A percentile compares a stretch with the other conserved stretches of the same genome.
phyloP scores from a whole-genome alignment of 2,329 filamentous ascomycete species.

The Coniochaeta sp. region DNA sequence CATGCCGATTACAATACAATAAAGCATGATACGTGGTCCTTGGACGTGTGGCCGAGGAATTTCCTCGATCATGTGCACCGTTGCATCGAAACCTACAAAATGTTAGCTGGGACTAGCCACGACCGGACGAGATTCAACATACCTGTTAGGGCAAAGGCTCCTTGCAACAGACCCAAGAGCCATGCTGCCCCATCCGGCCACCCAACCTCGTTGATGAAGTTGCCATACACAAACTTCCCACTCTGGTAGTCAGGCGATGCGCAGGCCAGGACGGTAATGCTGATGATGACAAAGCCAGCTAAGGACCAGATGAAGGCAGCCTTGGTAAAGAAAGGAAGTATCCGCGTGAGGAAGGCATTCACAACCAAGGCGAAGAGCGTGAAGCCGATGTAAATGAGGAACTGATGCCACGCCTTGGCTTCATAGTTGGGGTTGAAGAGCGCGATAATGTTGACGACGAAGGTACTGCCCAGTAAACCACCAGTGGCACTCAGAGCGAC shows the following conservation, averaged over 20 bases:
- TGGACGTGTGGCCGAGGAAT: constrained; percentile 51
- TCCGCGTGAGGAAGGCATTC: constrained; percentile 56
- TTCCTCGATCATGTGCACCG: constrained; percentile 50
- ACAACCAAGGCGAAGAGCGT: constrained; percentile 53
- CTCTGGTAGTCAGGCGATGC: constrained; percentile 58
- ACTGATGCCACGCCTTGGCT: constrained; percentile 61
- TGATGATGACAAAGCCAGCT: constrained; percentile 61
- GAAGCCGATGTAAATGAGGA: constrained; percentile 63
- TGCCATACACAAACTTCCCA: constrained; percentile 57
- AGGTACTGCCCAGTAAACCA: constrained; percentile 58
- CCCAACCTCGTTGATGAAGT: constrained; percentile 61
- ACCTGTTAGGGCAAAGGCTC: constrained; percentile 39
- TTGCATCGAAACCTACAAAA: constrained; percentile 38
- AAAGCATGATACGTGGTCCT: constrained; percentile 61
- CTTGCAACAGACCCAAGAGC: constrained; percentile 47
- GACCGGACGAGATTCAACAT: not conserved
- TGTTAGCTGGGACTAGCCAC: not conserved
- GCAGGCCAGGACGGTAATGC: constrained; percentile 60
- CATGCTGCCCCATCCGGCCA: constrained; percentile 63
- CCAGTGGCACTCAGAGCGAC: constrained; percentile 62
- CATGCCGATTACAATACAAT: constrained; percentile 56
- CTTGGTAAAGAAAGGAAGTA: constrained; percentile 61
- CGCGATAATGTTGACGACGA: constrained; percentile 59
- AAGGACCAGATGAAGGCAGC: constrained; percentile 66
- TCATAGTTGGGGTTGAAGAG: constrained; percentile 53